Evolutionary conservation across 768 basidiomycete genomes (phyloP).

Genomic region (Hydnomerulius pinastri): DNA sequence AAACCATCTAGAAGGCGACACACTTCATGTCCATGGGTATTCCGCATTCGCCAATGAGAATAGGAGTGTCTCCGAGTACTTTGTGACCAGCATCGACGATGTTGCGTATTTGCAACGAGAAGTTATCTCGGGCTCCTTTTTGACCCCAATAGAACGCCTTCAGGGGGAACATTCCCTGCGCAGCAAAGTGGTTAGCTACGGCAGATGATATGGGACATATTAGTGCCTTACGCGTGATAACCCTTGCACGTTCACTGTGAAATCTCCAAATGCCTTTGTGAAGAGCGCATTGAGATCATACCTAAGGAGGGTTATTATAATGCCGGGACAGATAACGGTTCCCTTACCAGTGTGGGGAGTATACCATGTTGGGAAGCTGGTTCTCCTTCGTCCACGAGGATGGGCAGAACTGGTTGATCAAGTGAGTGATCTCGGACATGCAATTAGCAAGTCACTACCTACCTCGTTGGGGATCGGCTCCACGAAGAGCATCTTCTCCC

Average conservation of each 20-base stretch:
- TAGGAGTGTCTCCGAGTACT: conserved; percentile 77
- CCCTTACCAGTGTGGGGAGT: conserved; percentile 71
- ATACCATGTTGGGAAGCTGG: conserved; percentile 64
- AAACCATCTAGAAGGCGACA: conserved; percentile 25
- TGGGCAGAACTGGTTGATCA: conserved; percentile 68
- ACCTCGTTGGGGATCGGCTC: conserved; percentile 97
- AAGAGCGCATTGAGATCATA: conserved; percentile 93
- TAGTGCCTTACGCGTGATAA: conserved; percentile 67
- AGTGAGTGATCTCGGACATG: conserved; percentile 4
- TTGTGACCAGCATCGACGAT: conserved; percentile 70
- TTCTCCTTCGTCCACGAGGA: conserved; percentile 69
- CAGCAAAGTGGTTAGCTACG: conserved; percentile 10
- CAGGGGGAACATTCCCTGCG: conserved; percentile 81
- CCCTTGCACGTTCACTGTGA: conserved; percentile 92
- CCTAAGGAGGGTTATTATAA: conserved; percentile 47
- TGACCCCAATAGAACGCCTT: conserved; percentile 90
- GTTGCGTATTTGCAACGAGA: conserved; percentile 75
- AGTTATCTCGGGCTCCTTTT: conserved; percentile 79
- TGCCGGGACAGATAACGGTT: conserved; percentile 6
- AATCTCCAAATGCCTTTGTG: conserved; percentile 77
- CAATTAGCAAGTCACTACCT: neutral
- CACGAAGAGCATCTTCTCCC: conserved; percentile 66
- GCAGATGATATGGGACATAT: neutral
- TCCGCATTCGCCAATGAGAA: conserved; percentile 91
- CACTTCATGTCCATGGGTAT: conserved; percentile 98